These are phyloP conservation scores for Penicillium riverlandense DNA, from an alignment of 495 filamentous ascomycete species.

Conservation along the genomic window DNA sequence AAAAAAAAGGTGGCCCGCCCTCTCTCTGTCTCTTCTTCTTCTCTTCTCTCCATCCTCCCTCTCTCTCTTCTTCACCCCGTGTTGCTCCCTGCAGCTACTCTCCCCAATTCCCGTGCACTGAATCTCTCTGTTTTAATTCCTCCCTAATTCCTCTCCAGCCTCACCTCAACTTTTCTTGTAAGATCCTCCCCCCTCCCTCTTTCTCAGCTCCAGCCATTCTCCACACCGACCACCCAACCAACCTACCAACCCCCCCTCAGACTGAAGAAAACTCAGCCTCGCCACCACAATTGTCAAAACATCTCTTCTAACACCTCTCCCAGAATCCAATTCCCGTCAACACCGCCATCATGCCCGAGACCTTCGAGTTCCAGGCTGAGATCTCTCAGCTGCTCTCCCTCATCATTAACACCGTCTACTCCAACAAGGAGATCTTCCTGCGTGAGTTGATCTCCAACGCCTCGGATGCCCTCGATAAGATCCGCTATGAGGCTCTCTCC, in stretches of 20 bases:
- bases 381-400: slow-evolving; percentile 98
- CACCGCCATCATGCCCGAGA: slow-evolving; percentile 73
- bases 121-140: neutral
- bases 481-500: slow-evolving; percentile 94
- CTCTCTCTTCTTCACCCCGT: slow-evolving; percentile 4
- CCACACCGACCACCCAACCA: neutral
- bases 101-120: no score
- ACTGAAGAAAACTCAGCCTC: neutral
- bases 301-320: neutral
- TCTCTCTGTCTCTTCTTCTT: slow-evolving; percentile 4
- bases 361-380: slow-evolving; percentile 99
- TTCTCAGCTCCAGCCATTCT: neutral
- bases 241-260: neutral
- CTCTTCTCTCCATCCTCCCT: slow-evolving; percentile 17
- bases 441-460: slow-evolving; percentile 96
- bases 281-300: neutral
- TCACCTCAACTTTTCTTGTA: neutral
- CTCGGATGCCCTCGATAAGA: slow-evolving; percentile 99
- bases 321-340: slow-evolving; percentile 6
- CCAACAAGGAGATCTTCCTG: slow-evolving; percentile 99
- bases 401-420: slow-evolving; percentile 99
- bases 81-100: no score
- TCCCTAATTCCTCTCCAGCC: neutral
- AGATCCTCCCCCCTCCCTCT: slow-evolving; percentile 1
- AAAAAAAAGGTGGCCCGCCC: slow-evolving; percentile 20